These are phyloP conservation scores for Wickerhamiella kazuoi DNA, from an alignment of 805 yeast species.

Conservation along the genomic window DNA sequence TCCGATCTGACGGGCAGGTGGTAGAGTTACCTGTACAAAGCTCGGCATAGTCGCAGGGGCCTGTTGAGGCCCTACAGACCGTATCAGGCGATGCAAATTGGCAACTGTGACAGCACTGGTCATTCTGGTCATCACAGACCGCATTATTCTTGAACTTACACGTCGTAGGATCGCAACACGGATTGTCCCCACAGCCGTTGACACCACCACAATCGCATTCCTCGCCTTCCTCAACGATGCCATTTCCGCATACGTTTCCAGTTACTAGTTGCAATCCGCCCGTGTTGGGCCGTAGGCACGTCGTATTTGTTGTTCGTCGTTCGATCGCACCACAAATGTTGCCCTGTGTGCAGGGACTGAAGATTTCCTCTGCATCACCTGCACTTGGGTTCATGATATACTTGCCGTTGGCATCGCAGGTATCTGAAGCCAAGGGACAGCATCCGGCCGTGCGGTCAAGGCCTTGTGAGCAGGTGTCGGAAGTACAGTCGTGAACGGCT, in stretches of 20 bases:
- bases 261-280: conserved; percentile 16
- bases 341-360: conserved; percentile 21
- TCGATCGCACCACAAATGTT: conserved; percentile 20
- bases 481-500: conserved; percentile 25
- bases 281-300: conserved; percentile 10
- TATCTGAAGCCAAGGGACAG: conserved; percentile 18
- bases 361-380: conserved; percentile 15
- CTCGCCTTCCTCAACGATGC: conserved; percentile 25
- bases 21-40: conserved; percentile 21
- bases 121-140: conserved; percentile 15
- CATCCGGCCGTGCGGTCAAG: conserved; percentile 17
- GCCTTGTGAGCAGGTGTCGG: conserved; percentile 19
- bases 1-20: conserved; percentile 18
- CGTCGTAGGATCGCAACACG: conserved; percentile 15
- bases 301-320: conserved; percentile 15
- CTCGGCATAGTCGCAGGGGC: conserved; percentile 22
- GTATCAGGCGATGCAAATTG: conserved; percentile 16
- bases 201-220: conserved; percentile 25
- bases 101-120: conserved; percentile 20
- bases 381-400: conserved; percentile 24
- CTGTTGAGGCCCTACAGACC: conserved; percentile 19
- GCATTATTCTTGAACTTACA: conserved; percentile 11
- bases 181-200: conserved; percentile 18
- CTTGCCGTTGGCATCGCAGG: conserved; percentile 20
- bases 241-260: conserved; percentile 22